These are phyloP conservation scores for Hygrophorus pudorinus DNA, from an alignment of 768 basidiomycete species.

Conservation along the genomic window DNA sequence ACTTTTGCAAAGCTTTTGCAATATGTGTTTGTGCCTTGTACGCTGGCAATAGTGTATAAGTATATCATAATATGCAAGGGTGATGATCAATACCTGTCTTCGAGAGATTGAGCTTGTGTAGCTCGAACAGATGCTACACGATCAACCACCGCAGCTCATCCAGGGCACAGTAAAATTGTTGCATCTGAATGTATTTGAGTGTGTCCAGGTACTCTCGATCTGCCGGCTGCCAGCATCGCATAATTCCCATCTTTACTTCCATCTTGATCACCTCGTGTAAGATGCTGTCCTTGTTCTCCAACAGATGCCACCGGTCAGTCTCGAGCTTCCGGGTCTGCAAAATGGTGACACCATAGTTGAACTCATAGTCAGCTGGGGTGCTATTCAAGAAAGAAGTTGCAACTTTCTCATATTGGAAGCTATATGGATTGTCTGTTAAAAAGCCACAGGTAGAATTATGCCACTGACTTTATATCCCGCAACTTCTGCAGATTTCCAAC, in stretches of 20 bases:
- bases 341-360: conserved; percentile 9
- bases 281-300: no score
- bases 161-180: conserved; percentile 5
- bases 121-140: no score
- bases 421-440: conserved; percentile 3
- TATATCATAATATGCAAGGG: neutral
- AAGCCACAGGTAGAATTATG: no score
- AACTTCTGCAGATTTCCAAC: conserved; percentile 7
- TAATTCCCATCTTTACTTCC: conserved; percentile 19
- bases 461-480: conserved; percentile 10
- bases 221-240: conserved; percentile 16
- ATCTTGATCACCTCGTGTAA: conserved; percentile 12
- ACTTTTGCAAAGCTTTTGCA: conserved; percentile 18
- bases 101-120: conserved; percentile 22
- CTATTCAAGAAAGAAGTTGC: conserved; percentile 8
- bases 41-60: neutral
- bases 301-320: conserved; percentile 7
- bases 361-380: conserved; percentile 9
- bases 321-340: conserved; percentile 16
- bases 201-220: conserved; percentile 16
- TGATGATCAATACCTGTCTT: conserved; percentile 19
- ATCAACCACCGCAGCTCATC: no score
- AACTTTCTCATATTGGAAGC: conserved; percentile 6
- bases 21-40: conserved; percentile 9
- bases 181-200: conserved; percentile 7